Base-by-base conservation (phyloP, 495 filamentous ascomycete genomes). In the Xylaria intraflava region DNA sequence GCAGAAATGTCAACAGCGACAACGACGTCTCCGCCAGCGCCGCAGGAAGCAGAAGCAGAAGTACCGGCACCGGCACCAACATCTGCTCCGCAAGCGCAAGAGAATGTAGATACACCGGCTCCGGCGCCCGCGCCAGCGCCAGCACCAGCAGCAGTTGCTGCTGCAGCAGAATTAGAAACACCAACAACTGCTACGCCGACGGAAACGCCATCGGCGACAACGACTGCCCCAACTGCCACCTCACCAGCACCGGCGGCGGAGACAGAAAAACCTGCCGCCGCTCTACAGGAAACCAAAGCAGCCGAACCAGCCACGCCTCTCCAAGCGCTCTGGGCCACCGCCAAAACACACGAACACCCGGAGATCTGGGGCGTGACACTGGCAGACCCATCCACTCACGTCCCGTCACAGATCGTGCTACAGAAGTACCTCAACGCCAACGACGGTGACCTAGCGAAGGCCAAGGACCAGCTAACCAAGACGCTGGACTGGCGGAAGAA, bases 381-480 rank as follows among this genome's bases (percentile, higher is more conserved):
- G 42, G 74, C 74, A 45, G 78, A 81, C 36, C 72, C 72, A 14
- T 65, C 60, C 0, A 70, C 62, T 5, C 78, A 87, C 61, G 72
- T 90, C 39, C 83, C 81, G 40, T 91, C 84, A n/a, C 81, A 82
- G 60, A 82, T 94, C 54, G 79, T 96, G 41, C 69, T 95, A 46
- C 89, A 94, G 63, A 96, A 95, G 72, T 95, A 90, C 70, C 80
- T 96, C 27, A 86, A 90, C 51, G 90, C 90, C 59, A 95, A 94
- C 62, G 79, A 83, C 43, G 85, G 87, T 39, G 83, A 92, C 58
- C 61, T 90, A 2, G 72, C 71, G 47, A 81, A 82, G 55, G 89
- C 90, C 2, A 80, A 81, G 57, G 77, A 82, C 27, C 90, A 95
- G 71, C 79, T 96, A 22, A 77, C 70, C 55, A 83, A 85, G 62